Evolutionary conservation across 768 basidiomycete genomes (phyloP).

Genomic region (Boletus huronensis): DNA sequence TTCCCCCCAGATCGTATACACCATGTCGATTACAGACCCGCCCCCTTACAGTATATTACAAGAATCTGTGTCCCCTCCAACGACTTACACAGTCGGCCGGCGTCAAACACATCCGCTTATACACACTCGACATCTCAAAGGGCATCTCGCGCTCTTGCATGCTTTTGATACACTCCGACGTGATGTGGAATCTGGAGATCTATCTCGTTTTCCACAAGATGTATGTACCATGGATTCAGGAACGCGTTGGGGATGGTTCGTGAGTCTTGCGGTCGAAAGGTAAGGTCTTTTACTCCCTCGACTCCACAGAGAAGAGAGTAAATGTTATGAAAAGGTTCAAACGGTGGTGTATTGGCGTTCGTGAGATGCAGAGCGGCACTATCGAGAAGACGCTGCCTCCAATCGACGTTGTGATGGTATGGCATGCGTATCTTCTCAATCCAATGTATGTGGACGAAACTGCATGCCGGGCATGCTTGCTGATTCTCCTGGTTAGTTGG

Average conservation of each 20-base stretch:
- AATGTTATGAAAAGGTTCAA: slow-evolving; percentile 25
- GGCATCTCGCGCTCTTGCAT: neutral
- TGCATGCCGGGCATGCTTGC: neutral
- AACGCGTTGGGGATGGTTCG: slow-evolving; percentile 36
- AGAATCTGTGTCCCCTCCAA: too few species aligned
- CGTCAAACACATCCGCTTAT: neutral
- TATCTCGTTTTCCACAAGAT: neutral
- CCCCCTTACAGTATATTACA: too few species aligned
- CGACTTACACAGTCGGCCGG: too few species aligned
- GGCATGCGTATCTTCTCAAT: slow-evolving; percentile 37
- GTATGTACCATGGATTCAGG: slow-evolving; percentile 11
- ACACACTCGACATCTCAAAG: neutral
- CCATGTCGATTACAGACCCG: too few species aligned
- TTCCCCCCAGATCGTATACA: too few species aligned
- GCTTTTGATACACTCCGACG: neutral
- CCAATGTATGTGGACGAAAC: slow-evolving; percentile 21
- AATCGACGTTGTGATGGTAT: slow-evolving; percentile 37
- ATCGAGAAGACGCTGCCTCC: slow-evolving; percentile 24
- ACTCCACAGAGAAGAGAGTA: neutral
- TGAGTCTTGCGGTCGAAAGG: slow-evolving; percentile 35
- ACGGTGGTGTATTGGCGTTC: slow-evolving; percentile 28
- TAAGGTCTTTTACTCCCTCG: neutral
- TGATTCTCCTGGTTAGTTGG: slow-evolving; percentile 7
- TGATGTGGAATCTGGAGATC: neutral
- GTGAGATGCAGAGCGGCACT: neutral